A percentile compares a stretch with the other conserved stretches of the same genome.
These are phyloP conservation scores for Penicillium egyptiacum DNA, from an alignment of 495 filamentous ascomycete genomes.

Conservation along the genomic window DNA sequence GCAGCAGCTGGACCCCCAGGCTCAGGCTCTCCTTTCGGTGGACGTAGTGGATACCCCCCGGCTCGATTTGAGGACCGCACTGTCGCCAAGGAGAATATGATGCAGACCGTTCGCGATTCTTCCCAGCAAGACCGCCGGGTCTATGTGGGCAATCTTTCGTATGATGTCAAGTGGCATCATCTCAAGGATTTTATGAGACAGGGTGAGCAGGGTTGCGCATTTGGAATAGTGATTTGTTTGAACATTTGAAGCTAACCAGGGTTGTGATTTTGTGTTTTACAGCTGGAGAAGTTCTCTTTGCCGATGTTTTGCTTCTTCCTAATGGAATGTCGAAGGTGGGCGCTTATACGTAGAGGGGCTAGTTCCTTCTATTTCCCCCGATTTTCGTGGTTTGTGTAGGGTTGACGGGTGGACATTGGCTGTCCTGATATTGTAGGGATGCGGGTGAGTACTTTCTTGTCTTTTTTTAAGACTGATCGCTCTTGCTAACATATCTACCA, in stretches of 20 bases:
- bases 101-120: slow-evolving; percentile 86
- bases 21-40: slow-evolving; percentile 54
- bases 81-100: slow-evolving; percentile 89
- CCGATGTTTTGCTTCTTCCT: slow-evolving; percentile 98
- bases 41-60: slow-evolving; percentile 59
- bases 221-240: slow-evolving; percentile 19
- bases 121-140: slow-evolving; percentile 98
- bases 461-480: background rate
- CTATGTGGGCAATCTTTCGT: slow-evolving; percentile 98
- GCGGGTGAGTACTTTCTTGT: slow-evolving; percentile 72
- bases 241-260: slow-evolving; percentile 33
- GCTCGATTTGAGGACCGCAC: slow-evolving; percentile 82
- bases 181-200: slow-evolving; percentile 99
- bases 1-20: slow-evolving; percentile 63
- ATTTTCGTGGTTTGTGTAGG: slow-evolving; percentile 65
- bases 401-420: slow-evolving; percentile 99
- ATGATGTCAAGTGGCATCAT: slow-evolving; percentile 99
- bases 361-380: slow-evolving; percentile 58
- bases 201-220: slow-evolving; percentile 64
- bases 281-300: slow-evolving; percentile 99
- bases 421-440: slow-evolving; percentile 96
- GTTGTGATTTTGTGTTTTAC: slow-evolving; percentile 30
- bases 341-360: slow-evolving; percentile 88
- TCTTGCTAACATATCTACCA: slow-evolving; percentile 43
- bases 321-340: slow-evolving; percentile 99